These are phyloP conservation scores for Prunus dulcis DNA, from an alignment of 306 rosid genomes.

Conservation along the genomic window DNA sequence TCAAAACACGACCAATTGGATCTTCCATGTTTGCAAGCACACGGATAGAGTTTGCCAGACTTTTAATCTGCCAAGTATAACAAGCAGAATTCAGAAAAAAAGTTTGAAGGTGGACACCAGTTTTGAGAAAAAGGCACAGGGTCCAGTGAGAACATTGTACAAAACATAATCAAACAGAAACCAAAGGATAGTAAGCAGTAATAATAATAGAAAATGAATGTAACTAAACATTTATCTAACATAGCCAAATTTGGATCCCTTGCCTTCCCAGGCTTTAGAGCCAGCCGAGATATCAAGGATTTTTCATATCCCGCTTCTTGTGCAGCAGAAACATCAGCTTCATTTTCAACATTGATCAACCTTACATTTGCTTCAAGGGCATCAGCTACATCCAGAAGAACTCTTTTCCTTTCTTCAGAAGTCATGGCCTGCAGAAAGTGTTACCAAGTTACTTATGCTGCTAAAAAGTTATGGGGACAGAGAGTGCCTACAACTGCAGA, in stretches of 20 bases:
- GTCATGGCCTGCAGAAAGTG: conserved; percentile 56
- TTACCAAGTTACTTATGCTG: conserved; percentile 25
- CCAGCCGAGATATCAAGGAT: conserved; percentile 76
- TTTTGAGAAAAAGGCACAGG: background rate
- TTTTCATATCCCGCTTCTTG: conserved; percentile 78
- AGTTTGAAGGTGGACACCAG: conserved; percentile 4
- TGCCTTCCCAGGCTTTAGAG: conserved; percentile 82
- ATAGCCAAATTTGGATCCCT: conserved; percentile 20
- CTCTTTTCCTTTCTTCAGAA: conserved; percentile 70
- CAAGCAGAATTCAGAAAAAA: conserved; percentile 23
- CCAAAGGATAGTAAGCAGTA: background rate
- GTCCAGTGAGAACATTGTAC: conserved; percentile 1
- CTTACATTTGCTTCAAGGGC: conserved; percentile 74
- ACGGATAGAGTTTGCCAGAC: conserved; percentile 78
- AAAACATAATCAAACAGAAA: background rate
- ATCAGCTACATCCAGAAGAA: conserved; percentile 85
- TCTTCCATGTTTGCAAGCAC: conserved; percentile 91
- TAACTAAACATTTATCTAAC: background rate
- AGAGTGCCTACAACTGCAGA: background rate
- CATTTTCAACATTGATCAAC: conserved; percentile 69
- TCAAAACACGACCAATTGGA: conserved; percentile 79
- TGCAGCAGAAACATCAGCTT: conserved; percentile 77
- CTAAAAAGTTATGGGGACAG: background rate
- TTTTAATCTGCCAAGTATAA: conserved; percentile 56
- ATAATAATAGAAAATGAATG: background rate